phyloP scores from a whole-genome alignment of 345 rosid genomes.

The Aquilaria malaccensis region DNA sequence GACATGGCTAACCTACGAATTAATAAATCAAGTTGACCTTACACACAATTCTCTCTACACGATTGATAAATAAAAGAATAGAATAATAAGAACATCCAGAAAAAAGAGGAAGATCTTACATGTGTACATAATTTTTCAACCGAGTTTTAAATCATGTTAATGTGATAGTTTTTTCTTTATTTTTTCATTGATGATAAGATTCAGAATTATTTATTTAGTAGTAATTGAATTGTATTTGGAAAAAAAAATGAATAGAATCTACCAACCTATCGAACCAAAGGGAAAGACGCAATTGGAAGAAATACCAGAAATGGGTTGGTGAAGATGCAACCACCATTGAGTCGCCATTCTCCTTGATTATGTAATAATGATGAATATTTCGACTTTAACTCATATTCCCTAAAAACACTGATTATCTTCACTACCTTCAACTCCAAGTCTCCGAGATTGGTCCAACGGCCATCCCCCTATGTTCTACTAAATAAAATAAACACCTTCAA shows the following conservation, averaged over 20 bases:
- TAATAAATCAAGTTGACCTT: too few species aligned
- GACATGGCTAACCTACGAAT: too few species aligned
- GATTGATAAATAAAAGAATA: too few species aligned
- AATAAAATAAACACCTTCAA: not conserved
- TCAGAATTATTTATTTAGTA: too few species aligned
- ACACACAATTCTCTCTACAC: too few species aligned
- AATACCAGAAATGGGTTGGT: constrained; percentile 9
- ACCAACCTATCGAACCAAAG: constrained; percentile 3
- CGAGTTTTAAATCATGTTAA: too few species aligned
- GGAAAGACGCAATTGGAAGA: not conserved
- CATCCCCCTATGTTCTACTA: constrained; percentile 4
- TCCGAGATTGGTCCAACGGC: constrained; percentile 13
- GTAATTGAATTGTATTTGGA: too few species aligned
- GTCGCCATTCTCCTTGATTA: constrained; percentile 6
- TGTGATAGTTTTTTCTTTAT: too few species aligned
- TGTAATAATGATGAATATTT: constrained; percentile 3
- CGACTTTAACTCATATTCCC: constrained; percentile 12
- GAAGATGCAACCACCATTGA: constrained; percentile 21
- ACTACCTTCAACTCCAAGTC: constrained; percentile 18
- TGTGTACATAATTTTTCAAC: too few species aligned
- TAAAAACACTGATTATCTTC: constrained; percentile 3
- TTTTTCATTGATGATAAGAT: too few species aligned
- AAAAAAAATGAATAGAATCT: not conserved
- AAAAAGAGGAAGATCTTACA: too few species aligned
- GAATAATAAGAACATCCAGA: too few species aligned